A percentile compares a stretch with the other conserved stretches of the same genome.
phyloP scores from a whole-genome alignment of 345 rosid species.

The Trapa bicornis region DNA sequence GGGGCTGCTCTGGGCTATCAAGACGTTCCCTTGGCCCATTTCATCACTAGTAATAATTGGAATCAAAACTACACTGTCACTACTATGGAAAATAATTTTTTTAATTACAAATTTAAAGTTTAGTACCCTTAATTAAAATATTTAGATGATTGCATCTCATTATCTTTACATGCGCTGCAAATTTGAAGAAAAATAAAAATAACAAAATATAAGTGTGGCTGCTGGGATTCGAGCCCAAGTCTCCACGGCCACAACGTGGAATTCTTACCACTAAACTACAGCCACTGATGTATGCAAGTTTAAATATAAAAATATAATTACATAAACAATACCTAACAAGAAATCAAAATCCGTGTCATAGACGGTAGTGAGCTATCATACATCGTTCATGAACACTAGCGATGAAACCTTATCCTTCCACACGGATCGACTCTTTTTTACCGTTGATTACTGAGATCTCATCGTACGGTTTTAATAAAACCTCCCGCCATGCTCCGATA shows the following conservation, averaged over 20 bases:
- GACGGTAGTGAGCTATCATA: neutral
- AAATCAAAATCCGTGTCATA: neutral
- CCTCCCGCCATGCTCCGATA: slow-evolving; percentile 3
- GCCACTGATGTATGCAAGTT: slow-evolving; percentile 15
- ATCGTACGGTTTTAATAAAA: neutral
- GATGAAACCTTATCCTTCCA: neutral
- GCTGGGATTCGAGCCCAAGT: slow-evolving; percentile 90
- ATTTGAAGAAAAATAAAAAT: too few species aligned
- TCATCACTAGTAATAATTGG: too few species aligned
- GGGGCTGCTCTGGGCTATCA: too few species aligned
- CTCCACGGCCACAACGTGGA: slow-evolving; percentile 87
- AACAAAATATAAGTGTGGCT: slow-evolving; percentile 30
- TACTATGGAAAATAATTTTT: too few species aligned
- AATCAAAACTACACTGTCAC: too few species aligned
- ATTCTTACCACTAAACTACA: slow-evolving; percentile 83
- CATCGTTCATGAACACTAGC: neutral
- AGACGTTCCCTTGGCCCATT: too few species aligned
- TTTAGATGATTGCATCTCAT: too few species aligned
- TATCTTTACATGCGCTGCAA: too few species aligned
- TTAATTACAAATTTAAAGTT: too few species aligned
- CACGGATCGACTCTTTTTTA: neutral
- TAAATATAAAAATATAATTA: too few species aligned
- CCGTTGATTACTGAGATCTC: neutral
- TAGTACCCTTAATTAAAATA: too few species aligned
- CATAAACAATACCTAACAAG: too few species aligned